Percentiles rank a stretch among this genome's conserved stretches.
These are phyloP conservation scores for Tricholomella constricta DNA, from an alignment of 768 basidiomycete genomes.

Conservation along the genomic window DNA sequence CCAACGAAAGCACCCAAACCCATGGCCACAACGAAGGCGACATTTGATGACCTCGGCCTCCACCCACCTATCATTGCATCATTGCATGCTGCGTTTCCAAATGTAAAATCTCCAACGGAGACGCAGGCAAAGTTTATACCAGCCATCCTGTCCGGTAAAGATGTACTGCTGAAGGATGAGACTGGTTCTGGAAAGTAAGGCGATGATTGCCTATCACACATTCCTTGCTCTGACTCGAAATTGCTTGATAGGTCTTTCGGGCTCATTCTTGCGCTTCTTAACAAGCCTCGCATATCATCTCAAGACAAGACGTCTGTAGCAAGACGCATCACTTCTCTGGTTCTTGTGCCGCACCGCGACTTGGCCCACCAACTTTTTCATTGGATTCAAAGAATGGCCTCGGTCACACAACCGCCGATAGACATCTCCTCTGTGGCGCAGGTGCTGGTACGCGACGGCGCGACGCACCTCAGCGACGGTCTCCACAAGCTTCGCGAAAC, in stretches of 20 bases:
- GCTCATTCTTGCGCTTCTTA: slow-evolving; percentile 63
- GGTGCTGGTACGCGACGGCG: slow-evolving; percentile 60
- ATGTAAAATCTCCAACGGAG: slow-evolving; percentile 56
- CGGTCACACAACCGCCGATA: slow-evolving; percentile 30
- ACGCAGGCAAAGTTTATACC: slow-evolving; percentile 64
- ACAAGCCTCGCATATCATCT: slow-evolving; percentile 43
- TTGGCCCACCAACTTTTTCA: slow-evolving; percentile 65
- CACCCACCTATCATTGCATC: slow-evolving; percentile 48
- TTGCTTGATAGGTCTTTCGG: slow-evolving; percentile 64
- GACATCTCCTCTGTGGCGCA: slow-evolving; percentile 52
- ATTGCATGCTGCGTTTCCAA: slow-evolving; percentile 61
- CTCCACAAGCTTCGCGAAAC: slow-evolving; percentile 38
- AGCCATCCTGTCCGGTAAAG: slow-evolving; percentile 54
- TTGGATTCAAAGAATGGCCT: slow-evolving; percentile 61
- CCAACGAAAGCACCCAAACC: neutral
- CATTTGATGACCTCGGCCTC: slow-evolving; percentile 59
- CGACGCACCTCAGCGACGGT: slow-evolving; percentile 39
- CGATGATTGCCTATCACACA: slow-evolving; percentile 2
- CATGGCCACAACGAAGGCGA: neutral
- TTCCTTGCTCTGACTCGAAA: slow-evolving; percentile 1
- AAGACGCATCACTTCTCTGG: slow-evolving; percentile 50
- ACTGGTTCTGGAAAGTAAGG: slow-evolving; percentile 84
- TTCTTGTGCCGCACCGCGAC: slow-evolving; percentile 75
- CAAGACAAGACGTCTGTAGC: slow-evolving; percentile 23
- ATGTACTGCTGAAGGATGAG: slow-evolving; percentile 66